Evolutionary conservation across 1,139 yeast genomes (phyloP), one percentile per base, ranked within the genome.

Genomic region (Hemisphaericaspora subhashii): DNA sequence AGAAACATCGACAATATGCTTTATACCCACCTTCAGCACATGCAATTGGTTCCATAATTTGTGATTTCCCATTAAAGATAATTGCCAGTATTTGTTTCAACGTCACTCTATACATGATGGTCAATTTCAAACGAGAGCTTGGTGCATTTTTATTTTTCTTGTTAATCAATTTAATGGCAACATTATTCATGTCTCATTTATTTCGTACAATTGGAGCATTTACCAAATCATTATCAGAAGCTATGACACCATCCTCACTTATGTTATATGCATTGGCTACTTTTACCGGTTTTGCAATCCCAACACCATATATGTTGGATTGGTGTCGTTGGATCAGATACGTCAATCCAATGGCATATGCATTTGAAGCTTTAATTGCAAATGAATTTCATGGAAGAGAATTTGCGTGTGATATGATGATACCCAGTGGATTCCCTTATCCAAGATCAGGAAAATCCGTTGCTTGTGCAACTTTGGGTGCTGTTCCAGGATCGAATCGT

Each of bases 11-110:
- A 48, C 69, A 76, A 21, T 81, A 76, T 53, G 81, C 85, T 3
- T 68, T 82, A 58, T 82, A 81, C 50, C 81, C 79, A 45, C 79
- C 83, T 24, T 75, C 85, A 26, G 83, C 83, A n/a, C 86, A 82
- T 56, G 80, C 86, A 6, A 54, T 81, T 35, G 83, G 81, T 42
- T 72, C 74, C 39, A 67, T 80, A 47, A 55, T 80, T 37, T 72
- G 83, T 22, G 83, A 80, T 50, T 55, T 80, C 35, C 86, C 87
- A 4, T 62, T 72, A 17, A 81, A 81, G 52, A 42, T 76, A 9
- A 44, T 64, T 29, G 70, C 75, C 44, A 62, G 78, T 36, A 46
- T 73, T 27, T 51, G 63, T 21, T 72, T 81, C 53, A 63, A 73
- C 32, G 48, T 81, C 31, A 63, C 73, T 21, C 60, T 78, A 32